Conservation (phyloP, 768 basidiomycete genomes). For the Xerocomellus intermedius region DNA sequence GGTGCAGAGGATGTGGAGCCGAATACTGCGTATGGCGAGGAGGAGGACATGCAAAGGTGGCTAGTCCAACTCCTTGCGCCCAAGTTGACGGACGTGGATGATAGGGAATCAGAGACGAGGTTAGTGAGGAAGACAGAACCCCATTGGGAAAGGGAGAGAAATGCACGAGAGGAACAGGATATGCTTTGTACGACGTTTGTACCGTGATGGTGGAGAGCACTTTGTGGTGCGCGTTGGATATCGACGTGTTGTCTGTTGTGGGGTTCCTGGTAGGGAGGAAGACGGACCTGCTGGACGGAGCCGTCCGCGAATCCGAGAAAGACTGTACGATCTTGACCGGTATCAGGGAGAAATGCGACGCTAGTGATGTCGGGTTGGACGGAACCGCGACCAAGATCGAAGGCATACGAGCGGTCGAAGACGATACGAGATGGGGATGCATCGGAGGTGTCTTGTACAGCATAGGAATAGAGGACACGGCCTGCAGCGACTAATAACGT, state of each 20-base stretch:
- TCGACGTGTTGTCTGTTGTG: conserved; percentile 14
- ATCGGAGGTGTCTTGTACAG: conserved; percentile 37
- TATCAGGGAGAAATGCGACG: conserved; percentile 48
- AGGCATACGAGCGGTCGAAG: conserved; percentile 45
- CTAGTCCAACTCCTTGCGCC: conserved; percentile 61
- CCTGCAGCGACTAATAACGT: conserved; percentile 64
- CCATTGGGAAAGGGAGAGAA: conserved; percentile 58
- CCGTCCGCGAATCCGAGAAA: conserved; percentile 61
- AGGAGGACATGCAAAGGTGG: conserved; percentile 50
- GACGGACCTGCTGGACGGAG: conserved; percentile 47
- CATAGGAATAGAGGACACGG: conserved; percentile 54
- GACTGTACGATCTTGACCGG: conserved; percentile 43
- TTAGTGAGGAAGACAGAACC: conserved; percentile 48
- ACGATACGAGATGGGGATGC: conserved; percentile 42
- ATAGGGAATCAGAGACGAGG: conserved; percentile 17
- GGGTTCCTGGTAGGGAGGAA: conserved; percentile 18
- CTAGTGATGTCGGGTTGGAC: conserved; percentile 52
- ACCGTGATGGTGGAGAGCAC: conserved; percentile 34
- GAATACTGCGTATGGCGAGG: conserved; percentile 63
- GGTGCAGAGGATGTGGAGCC: conserved; percentile 60
- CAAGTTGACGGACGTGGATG: conserved; percentile 41
- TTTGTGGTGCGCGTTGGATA: conserved; percentile 22
- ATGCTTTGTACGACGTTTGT: conserved; percentile 57
- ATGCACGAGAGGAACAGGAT: conserved; percentile 40
- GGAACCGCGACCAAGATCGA: conserved; percentile 34